Conservation (phyloP, 495 filamentous ascomycete species). For the Thermothielavioides terrestris region DNA sequence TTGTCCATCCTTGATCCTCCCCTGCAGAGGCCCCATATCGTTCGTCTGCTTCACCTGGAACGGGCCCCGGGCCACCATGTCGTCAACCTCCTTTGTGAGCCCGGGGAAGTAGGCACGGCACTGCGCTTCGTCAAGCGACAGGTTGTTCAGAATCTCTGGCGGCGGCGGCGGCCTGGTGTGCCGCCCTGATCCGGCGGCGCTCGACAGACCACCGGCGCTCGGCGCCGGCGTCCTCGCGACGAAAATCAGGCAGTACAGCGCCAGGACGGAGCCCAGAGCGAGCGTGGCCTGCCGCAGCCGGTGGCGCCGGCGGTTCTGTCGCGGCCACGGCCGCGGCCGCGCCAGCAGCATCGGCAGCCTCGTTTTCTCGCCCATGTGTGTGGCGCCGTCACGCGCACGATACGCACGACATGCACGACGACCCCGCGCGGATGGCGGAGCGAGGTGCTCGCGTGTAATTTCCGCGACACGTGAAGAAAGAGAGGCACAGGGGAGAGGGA, state of each 20-base stretch:
- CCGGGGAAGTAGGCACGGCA: slow-evolving; percentile 39
- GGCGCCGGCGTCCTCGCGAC: slow-evolving; percentile 11
- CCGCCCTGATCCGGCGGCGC: not conserved
- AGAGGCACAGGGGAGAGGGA: too few relatives aligned
- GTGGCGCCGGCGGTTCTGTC: slow-evolving; percentile 23
- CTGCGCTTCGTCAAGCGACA: slow-evolving; percentile 32
- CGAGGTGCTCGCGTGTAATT: too few relatives aligned
- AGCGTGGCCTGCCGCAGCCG: slow-evolving; percentile 27
- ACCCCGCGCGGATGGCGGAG: too few relatives aligned
- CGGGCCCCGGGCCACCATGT: slow-evolving; percentile 35
- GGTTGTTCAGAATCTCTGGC: slow-evolving; percentile 28
- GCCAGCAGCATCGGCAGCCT: not conserved
- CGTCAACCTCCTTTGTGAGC: slow-evolving; percentile 38
- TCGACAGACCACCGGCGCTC: too few relatives aligned
- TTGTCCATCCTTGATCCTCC: slow-evolving; percentile 36
- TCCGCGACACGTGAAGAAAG: too few relatives aligned
- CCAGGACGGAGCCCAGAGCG: slow-evolving; percentile 22
- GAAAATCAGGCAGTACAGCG: slow-evolving; percentile 32
- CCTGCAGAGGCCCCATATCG: slow-evolving; percentile 33
- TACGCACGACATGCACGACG: too few relatives aligned
- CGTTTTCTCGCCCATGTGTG: slow-evolving; percentile 15
- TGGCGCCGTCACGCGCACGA: too few relatives aligned
- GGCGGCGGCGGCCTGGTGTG: slow-evolving; percentile 6
- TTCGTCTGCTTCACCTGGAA: slow-evolving; percentile 33
- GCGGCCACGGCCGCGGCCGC: slow-evolving; percentile 13